Evolutionary conservation across 2,329 filamentous ascomycete genomes (phyloP), one percentile per base, ranked within the genome.

Genomic region (Harringtonia lauricola): DNA sequence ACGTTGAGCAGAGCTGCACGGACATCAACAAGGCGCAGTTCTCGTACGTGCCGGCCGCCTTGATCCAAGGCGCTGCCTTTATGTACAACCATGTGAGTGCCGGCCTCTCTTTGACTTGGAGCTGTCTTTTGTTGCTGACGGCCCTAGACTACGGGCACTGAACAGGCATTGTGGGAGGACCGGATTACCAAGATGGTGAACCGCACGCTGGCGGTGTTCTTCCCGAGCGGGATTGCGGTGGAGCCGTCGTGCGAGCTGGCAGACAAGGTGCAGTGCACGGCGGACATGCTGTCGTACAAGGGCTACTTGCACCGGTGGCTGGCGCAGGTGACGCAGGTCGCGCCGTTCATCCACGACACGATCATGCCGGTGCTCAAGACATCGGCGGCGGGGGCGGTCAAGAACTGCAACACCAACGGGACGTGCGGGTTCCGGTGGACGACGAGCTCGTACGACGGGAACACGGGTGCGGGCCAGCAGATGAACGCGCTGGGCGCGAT

Each of bases 281-380:
- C 73, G 40, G 86, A 90, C 54, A 83, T 87, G 68, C 61, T 76
- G 46, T 76, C 76, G 2, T 87, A 83, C 71, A 86, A 86, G 60
- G 81, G 80, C 30, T 79, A 81, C 45, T 64, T 84, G 15, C 70
- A 77, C 51, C 72, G 78, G 30, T 84, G 79, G 76, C 65, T 86
- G 51, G 67, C 74, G 4, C 68, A 72, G 21, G 68, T 73, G 2
- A 71, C 74, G 3, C 68, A 80, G 51, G 45, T 86, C n/a, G 79
- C 76, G 1, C 81, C 83, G 0, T 70, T 69, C 37, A 78, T 74
- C 1, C 60, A 61, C 34, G 60, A 68, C 1, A 63, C 56, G 15
- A 78, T 87, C 50, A 61, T 74, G 45, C 70, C 76, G 1, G 68
- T 76, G 28, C 65, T 87, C 8, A 63, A 65, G 44, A 69, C 63